A percentile compares a stretch with the other conserved stretches of the same genome.
These are phyloP conservation scores for Scedosporium dehoogii DNA, from an alignment of 2,329 filamentous ascomycete genomes.

Conservation along the genomic window DNA sequence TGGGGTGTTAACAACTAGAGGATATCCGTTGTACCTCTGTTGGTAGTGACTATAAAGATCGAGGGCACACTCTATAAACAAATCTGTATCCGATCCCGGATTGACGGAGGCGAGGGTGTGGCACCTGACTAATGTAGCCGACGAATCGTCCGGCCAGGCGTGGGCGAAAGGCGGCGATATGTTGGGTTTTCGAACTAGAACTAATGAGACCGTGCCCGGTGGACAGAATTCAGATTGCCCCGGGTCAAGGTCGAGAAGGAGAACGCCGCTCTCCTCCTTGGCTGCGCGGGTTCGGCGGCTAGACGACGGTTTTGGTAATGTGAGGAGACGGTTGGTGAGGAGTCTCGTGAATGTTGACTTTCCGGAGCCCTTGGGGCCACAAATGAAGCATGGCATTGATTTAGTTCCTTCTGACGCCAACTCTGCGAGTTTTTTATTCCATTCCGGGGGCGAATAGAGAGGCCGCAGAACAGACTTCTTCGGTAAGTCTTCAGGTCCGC, in stretches of 20 bases:
- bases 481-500: conserved; percentile 40
- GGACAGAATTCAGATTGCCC: conserved; percentile 67
- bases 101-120: conserved; percentile 58
- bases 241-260: conserved; percentile 66
- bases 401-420: conserved; percentile 17
- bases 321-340: conserved; percentile 55
- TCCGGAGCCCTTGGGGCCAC: conserved; percentile 62
- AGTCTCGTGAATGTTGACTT: conserved; percentile 67
- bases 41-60: conserved; percentile 54
- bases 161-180: conserved; percentile 61
- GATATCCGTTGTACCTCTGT: conserved; percentile 31
- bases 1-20: conserved; percentile 64
- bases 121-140: conserved; percentile 37
- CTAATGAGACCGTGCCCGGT: conserved; percentile 59
- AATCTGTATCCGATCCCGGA: conserved; percentile 54
- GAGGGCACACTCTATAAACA: conserved; percentile 54
- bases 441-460: conserved; percentile 45
- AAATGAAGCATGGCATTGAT: conserved; percentile 39
- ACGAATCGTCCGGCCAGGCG: conserved; percentile 18
- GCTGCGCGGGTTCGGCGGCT: conserved; percentile 9
- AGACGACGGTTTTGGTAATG: conserved; percentile 15
- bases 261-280: conserved; percentile 24
- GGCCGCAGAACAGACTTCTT: conserved; percentile 41
- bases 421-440: conserved; percentile 48
- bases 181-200: conserved; percentile 49